Conservation (phyloP, 2,329 filamentous ascomycete species). For the Exophiala sideris region DNA sequence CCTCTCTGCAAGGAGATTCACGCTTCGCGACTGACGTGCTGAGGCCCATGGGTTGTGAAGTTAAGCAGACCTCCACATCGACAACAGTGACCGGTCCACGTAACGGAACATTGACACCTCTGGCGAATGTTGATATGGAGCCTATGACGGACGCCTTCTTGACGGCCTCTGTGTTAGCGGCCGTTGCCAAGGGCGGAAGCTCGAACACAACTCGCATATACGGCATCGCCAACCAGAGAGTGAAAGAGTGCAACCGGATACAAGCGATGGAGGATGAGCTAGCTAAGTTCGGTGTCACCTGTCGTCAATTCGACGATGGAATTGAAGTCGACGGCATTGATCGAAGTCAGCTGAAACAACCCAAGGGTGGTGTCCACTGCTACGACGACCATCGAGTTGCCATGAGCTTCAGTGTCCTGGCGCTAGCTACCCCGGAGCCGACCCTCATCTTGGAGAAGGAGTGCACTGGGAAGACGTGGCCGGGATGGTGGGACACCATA, state of each 20-base stretch:
- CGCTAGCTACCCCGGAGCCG: constrained; percentile 65
- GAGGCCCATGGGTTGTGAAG: constrained; percentile 86
- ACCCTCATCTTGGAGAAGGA: constrained; percentile 83
- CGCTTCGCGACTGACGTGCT: constrained; percentile 89
- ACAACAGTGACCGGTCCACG: constrained; percentile 92
- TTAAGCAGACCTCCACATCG: constrained; percentile 77
- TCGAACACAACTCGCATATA: constrained; percentile 73
- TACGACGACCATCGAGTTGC: constrained; percentile 98
- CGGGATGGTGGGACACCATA: constrained; percentile 94
- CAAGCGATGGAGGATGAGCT: constrained; percentile 92
- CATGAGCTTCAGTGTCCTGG: constrained; percentile 95
- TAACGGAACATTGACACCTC: constrained; percentile 66
- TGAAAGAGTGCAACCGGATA: constrained; percentile 98
- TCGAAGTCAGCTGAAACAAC: constrained; percentile 51
- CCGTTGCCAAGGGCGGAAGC: constrained; percentile 68
- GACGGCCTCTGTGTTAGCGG: constrained; percentile 87
- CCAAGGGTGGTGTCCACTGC: constrained; percentile 72
- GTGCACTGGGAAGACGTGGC: constrained; percentile 97
- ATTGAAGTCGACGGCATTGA: constrained; percentile 64
- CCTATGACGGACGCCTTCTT: constrained; percentile 99
- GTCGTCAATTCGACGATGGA: constrained; percentile 88
- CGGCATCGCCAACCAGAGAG: constrained; percentile 94
- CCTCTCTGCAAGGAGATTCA: constrained; percentile 89
- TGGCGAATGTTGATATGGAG: constrained; percentile 92
- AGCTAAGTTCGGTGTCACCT: constrained; percentile 85